Conservation (phyloP, 306 rosid species). For the Macrotyloma uniflorum region DNA sequence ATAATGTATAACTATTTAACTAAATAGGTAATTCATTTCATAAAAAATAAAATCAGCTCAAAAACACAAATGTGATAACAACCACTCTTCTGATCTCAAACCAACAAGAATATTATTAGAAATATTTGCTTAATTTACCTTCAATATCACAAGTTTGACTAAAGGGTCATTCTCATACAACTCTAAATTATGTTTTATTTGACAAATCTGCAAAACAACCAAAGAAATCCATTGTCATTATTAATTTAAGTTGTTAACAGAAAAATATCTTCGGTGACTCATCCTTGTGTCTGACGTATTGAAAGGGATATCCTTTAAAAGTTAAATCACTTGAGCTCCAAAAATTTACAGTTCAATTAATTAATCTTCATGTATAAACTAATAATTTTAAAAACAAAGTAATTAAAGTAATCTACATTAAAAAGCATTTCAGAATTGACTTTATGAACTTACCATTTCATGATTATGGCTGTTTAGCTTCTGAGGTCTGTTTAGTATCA, state of each 20-base stretch:
- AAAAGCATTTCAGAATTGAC: neutral
- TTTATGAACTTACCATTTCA: constrained; percentile 12
- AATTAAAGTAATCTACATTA: neutral
- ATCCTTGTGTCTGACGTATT: neutral
- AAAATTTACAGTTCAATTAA: neutral
- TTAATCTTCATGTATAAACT: neutral
- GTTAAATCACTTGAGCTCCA: neutral
- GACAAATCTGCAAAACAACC: constrained; percentile 14
- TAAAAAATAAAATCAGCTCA: no score
- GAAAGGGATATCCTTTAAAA: neutral
- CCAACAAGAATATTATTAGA: neutral
- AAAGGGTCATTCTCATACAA: constrained; percentile 38
- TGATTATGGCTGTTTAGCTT: constrained; percentile 29
- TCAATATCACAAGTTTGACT: constrained; percentile 33
- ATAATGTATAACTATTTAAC: no score
- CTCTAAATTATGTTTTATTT: constrained; percentile 7
- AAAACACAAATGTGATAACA: no score
- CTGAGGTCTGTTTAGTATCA: constrained; percentile 25
- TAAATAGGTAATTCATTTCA: no score
- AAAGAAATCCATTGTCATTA: neutral
- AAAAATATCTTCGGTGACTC: neutral
- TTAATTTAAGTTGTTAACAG: neutral
- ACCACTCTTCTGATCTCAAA: no score
- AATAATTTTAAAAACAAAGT: neutral
- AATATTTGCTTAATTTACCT: constrained; percentile 14